Evolutionary conservation across 371 early-diverging fungal genomes (phyloP).

Genomic region (Saksenaea vasiformis): DNA sequence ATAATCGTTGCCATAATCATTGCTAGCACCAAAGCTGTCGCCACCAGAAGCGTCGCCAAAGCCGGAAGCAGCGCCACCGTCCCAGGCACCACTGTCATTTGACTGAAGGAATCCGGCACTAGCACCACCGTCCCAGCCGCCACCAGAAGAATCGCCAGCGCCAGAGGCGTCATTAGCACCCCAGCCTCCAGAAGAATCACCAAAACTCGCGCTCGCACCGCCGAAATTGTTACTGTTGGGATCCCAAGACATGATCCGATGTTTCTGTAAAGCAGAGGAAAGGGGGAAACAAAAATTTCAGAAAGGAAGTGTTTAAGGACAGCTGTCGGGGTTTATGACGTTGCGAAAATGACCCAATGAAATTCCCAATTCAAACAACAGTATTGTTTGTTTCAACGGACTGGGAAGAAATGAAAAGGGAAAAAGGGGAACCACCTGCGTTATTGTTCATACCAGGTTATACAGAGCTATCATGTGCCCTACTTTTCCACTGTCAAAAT

Average conservation of each 20-base stretch:
- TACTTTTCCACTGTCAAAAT: too few species aligned
- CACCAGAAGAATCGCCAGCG: constrained; percentile 5
- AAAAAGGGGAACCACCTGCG: too few species aligned
- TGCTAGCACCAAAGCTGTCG: constrained; percentile 1
- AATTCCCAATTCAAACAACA: neutral
- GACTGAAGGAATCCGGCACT: constrained; percentile 8
- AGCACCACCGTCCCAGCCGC: constrained; percentile 10
- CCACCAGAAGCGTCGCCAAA: constrained; percentile 6
- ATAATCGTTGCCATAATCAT: constrained; percentile 3
- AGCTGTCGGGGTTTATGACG: neutral
- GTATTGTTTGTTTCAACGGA: too few species aligned
- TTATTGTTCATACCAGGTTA: too few species aligned
- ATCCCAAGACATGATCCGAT: constrained; percentile 24
- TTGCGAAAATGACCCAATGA: neutral
- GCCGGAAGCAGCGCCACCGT: constrained; percentile 7
- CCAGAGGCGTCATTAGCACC: constrained; percentile 8
- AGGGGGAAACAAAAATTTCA: neutral
- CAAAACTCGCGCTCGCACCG: constrained; percentile 2
- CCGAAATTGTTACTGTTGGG: constrained; percentile 12
- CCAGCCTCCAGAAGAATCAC: constrained; percentile 14
- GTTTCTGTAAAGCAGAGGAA: neutral
- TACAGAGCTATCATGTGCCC: too few species aligned
- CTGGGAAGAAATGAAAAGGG: too few species aligned
- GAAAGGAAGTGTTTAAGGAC: neutral
- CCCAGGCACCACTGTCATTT: constrained; percentile 15